Evolutionary conservation across 2,329 filamentous ascomycete species (phyloP).

Genomic region (Aureobasidium sp.): DNA sequence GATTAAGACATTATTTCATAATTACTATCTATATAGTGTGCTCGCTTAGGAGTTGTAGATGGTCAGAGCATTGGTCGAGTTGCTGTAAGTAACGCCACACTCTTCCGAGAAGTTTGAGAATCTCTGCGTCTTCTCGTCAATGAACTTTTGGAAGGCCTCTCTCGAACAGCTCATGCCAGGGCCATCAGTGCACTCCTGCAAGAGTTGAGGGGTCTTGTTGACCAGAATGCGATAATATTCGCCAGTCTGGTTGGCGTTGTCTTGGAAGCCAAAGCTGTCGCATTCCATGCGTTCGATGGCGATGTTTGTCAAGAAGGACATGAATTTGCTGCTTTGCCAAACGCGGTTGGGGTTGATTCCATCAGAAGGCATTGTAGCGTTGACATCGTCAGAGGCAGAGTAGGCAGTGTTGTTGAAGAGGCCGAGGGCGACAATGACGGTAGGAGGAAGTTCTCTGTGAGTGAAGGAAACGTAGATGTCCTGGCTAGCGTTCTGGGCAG

Average conservation of each 20-base stretch:
- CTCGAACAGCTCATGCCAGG: conserved; percentile 46
- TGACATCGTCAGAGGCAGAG: conserved; percentile 46
- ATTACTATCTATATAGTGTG: background rate
- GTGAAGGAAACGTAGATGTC: conserved; percentile 64
- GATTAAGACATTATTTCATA: conserved; percentile 10
- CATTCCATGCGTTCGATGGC: conserved; percentile 61
- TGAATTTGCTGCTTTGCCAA: conserved; percentile 56
- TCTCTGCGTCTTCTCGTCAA: conserved; percentile 36
- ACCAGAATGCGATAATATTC: conserved; percentile 48
- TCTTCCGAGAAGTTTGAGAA: conserved; percentile 39
- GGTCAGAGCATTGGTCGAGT: conserved; percentile 36
- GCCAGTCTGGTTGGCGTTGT: conserved; percentile 33
- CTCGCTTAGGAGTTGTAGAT: conserved; percentile 23
- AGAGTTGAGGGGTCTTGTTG: conserved; percentile 44
- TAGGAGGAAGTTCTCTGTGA: conserved; percentile 61
- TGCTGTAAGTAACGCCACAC: conserved; percentile 38
- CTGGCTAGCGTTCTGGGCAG: conserved; percentile 36
- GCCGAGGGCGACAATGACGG: conserved; percentile 59
- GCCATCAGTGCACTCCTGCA: conserved; percentile 43
- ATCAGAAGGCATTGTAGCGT: conserved; percentile 58
- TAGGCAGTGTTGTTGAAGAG: conserved; percentile 62
- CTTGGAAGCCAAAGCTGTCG: conserved; percentile 49
- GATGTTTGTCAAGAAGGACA: conserved; percentile 61
- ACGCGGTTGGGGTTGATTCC: conserved; percentile 56
- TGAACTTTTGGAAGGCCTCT: conserved; percentile 37